phyloP scores from a whole-genome alignment of 2,329 filamentous ascomycete species.

The Paramyrothecium sp. region DNA sequence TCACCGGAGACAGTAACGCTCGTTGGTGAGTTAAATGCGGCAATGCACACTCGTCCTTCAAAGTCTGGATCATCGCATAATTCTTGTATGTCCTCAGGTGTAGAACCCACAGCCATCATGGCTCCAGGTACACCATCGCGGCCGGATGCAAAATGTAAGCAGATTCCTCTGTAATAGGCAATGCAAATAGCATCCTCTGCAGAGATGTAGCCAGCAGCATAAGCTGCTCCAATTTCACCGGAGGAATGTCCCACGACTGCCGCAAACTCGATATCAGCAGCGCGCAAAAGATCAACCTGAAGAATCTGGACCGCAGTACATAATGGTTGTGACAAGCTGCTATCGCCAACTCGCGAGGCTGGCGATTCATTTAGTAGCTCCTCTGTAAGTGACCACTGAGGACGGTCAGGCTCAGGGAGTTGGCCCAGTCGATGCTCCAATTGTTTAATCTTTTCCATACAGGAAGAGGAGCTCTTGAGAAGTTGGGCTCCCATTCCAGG shows the following conservation, averaged over 20 bases:
- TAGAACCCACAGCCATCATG: conserved; percentile 19
- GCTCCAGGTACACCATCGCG: background rate
- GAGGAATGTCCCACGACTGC: conserved; percentile 47
- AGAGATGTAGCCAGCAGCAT: conserved; percentile 41
- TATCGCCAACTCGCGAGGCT: conserved; percentile 14
- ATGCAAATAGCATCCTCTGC: conserved; percentile 20
- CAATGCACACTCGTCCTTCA: conserved; percentile 18
- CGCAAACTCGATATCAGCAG: conserved; percentile 28
- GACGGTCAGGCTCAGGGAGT: conserved; percentile 17
- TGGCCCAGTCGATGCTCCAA: conserved; percentile 18
- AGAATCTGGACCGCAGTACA: conserved; percentile 27
- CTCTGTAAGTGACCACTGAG: conserved; percentile 21
- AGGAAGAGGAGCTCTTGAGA: conserved; percentile 5
- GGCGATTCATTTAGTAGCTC: conserved; percentile 15
- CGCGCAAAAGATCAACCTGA: conserved; percentile 21
- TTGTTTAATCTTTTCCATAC: conserved; percentile 10
- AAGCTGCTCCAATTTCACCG: conserved; percentile 50
- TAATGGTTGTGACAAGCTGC: conserved; percentile 26
- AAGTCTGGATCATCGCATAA: conserved; percentile 4
- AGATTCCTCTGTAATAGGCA: conserved; percentile 15
- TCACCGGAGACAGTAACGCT: conserved; percentile 29
- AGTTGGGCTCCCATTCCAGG: conserved; percentile 29
- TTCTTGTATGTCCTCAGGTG: conserved; percentile 13
- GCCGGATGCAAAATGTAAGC: background rate
- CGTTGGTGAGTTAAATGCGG: conserved; percentile 17